Base-by-base conservation (phyloP, 2,329 filamentous ascomycete genomes). In the Aspergillus eucalypticola region DNA sequence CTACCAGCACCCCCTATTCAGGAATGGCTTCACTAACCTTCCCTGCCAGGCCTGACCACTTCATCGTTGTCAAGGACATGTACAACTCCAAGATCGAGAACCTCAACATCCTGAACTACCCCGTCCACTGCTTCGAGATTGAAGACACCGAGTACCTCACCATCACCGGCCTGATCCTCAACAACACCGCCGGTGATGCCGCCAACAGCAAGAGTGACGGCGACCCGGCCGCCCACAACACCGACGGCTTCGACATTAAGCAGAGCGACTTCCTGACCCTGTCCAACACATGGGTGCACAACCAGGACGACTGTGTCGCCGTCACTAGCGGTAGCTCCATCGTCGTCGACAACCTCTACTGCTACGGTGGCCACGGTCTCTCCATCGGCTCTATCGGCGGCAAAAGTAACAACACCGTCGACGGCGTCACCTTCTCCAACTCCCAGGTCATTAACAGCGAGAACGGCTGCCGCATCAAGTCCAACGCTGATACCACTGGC, bases 341-440 rank as follows among this genome's bases (percentile, higher is more conserved):
- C 23, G 65, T 64, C 27, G 56, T 71, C 21, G 59, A 64, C 35
- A 61, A 62, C 32, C 57, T 69, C 11, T 67, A 67, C 51, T 83
- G 81, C 74, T 79, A 65, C 32, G 73, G 73, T 13, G 73, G 73
- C 6, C 73, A 75, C 49, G 73, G 72, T 13, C 65, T 75, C 35
- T 69, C 67, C 48, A 75, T 75, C 53, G 73, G 72, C 2, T 74
- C 71, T 15, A 67, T 75, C 69, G 84, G 82, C 8, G 78, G 75
- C 57, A 81, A 82, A 61, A 72, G 67, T 58, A 71, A 85, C 73
- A 86, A 86, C 74, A 72, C 66, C 8, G 85, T 87, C 62, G 73
- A 82, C 59, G 78, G 75, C 13, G 80, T 87, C 38, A 75, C 76
- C 41, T 81, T 87, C 64, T 69, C 76, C 60, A 77, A 82, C 74